Conservation (phyloP, 2,329 filamentous ascomycete species). For the Diplocarpon rosae region DNA sequence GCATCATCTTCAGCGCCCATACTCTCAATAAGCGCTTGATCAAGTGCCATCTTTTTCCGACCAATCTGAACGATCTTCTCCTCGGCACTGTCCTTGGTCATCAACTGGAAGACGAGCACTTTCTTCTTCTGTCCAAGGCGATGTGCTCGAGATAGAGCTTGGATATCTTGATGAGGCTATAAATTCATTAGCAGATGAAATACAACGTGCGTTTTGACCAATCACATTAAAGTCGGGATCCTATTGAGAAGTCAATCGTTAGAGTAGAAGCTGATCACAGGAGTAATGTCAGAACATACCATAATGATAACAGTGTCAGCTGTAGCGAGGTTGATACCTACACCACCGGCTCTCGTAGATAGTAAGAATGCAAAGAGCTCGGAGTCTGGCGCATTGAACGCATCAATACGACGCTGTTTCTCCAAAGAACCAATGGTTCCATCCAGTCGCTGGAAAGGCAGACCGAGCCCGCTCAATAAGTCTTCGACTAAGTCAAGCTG, state of each 20-base stretch:
- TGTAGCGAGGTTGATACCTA: constrained; percentile 94
- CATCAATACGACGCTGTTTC: constrained; percentile 90
- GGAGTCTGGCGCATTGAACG: constrained; percentile 79
- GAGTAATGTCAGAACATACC: constrained; percentile 28
- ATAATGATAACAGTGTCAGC: constrained; percentile 97
- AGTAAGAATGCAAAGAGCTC: constrained; percentile 80
- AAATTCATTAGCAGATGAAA: background rate
- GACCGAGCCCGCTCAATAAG: constrained; percentile 66
- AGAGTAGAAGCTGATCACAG: background rate
- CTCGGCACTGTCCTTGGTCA: constrained; percentile 80
- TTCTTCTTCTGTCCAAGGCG: constrained; percentile 95
- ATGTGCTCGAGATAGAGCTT: constrained; percentile 87
- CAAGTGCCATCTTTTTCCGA: constrained; percentile 88
- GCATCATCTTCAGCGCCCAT: constrained; percentile 78
- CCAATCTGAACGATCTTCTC: constrained; percentile 96
- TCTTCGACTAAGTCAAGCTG: constrained; percentile 89
- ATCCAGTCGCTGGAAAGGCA: constrained; percentile 72
- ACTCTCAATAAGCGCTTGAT: constrained; percentile 86
- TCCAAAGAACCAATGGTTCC: constrained; percentile 71
- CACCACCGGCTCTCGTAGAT: constrained; percentile 87
- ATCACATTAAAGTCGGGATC: constrained; percentile 26
- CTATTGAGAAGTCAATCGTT: constrained; percentile 3
- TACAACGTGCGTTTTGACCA: background rate
- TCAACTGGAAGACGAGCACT: constrained; percentile 88
- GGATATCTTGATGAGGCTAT: constrained; percentile 83